These are phyloP conservation scores for Coemansia sp. DNA, from an alignment of 192 early-diverging fungal genomes.

Conservation along the genomic window DNA sequence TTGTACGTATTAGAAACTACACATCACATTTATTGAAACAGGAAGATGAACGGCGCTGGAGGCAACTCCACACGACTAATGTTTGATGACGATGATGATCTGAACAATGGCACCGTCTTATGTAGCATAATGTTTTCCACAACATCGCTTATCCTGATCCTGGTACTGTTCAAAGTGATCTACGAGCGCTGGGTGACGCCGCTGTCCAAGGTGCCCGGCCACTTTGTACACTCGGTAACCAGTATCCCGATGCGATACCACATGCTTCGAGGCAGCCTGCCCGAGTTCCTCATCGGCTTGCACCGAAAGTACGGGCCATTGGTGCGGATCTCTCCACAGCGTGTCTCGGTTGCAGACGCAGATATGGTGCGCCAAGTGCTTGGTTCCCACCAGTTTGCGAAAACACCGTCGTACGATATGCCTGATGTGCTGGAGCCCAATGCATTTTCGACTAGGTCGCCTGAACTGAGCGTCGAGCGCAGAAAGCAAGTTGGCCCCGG, in stretches of 20 bases:
- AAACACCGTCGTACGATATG: conserved; percentile 40
- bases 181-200: conserved; percentile 55
- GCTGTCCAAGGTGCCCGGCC: conserved; percentile 29
- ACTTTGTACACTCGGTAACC: conserved; percentile 25
- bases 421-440: conserved; percentile 25
- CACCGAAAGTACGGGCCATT: conserved; percentile 34
- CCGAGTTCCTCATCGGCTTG: conserved; percentile 14
- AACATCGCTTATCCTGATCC: conserved; percentile 15
- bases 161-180: conserved; percentile 40
- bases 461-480: conserved; percentile 33
- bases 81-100: conserved; percentile 49
- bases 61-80: conserved; percentile 46
- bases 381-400: conserved; percentile 30
- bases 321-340: conserved; percentile 46
- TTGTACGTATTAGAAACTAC: too few relatives aligned
- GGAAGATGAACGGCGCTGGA: conserved; percentile 41
- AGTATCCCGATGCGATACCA: conserved; percentile 50
- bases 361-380: conserved; percentile 28
- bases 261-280: conserved; percentile 46
- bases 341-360: conserved; percentile 33
- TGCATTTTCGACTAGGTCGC: conserved; percentile 36
- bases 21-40: background rate
- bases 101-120: conserved; percentile 23
- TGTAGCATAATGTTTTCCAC: conserved; percentile 37
- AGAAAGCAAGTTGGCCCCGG: conserved; percentile 38